Evolutionary conservation across 768 basidiomycete genomes (phyloP).

Genomic region (Butyriboletus loyo): DNA sequence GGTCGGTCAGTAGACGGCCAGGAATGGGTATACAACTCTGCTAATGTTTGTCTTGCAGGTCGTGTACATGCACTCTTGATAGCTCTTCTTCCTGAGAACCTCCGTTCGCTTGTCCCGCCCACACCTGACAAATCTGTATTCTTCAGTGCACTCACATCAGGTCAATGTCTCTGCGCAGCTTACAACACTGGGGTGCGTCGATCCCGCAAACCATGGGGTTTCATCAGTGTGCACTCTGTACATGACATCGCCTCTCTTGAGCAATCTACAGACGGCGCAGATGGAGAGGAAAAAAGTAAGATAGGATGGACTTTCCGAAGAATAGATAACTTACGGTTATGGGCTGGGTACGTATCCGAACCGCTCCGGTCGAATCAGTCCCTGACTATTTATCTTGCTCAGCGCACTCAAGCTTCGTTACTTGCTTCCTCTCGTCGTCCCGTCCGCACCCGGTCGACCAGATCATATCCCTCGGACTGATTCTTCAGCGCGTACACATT

Average conservation of each 20-base stretch:
- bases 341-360: slow-evolving; percentile 66
- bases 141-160: slow-evolving; percentile 61
- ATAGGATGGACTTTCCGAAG: slow-evolving; percentile 82
- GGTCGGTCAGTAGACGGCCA: slow-evolving; percentile 47
- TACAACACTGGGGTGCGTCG: slow-evolving; percentile 81
- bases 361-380: background rate
- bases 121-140: slow-evolving; percentile 38
- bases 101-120: slow-evolving; percentile 42
- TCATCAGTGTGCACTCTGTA: slow-evolving; percentile 70
- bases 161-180: slow-evolving; percentile 74
- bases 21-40: background rate
- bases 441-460: slow-evolving; percentile 37
- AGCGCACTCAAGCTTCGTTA: slow-evolving; percentile 85
- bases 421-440: slow-evolving; percentile 62
- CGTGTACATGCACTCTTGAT: slow-evolving; percentile 63
- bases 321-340: slow-evolving; percentile 81
- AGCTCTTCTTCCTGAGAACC: slow-evolving; percentile 54
- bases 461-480: slow-evolving; percentile 25
- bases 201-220: slow-evolving; percentile 86
- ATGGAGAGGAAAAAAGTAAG: slow-evolving; percentile 43
- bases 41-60: slow-evolving; percentile 37
- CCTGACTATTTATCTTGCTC: slow-evolving; percentile 1
- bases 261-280: slow-evolving; percentile 36
- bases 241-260: slow-evolving; percentile 78
- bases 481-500: slow-evolving; percentile 15